Base-by-base conservation (phyloP, 306 rosid genomes). In the Quercus glauca region DNA sequence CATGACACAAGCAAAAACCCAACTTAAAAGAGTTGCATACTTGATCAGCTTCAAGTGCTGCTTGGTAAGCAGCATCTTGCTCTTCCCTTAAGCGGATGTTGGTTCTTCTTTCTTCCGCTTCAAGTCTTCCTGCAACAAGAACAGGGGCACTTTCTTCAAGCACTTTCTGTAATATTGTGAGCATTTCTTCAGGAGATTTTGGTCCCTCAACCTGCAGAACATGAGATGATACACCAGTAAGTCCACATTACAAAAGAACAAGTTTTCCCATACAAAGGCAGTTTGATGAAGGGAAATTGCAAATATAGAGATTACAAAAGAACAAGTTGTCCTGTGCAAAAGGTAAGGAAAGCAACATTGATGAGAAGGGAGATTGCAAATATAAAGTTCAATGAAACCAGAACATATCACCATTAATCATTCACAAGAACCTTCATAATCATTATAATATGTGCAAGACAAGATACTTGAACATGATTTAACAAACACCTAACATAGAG, bases 11-110 rank as follows among this genome's bases (percentile, higher is more conserved):
- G 23, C 72, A 43, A 76, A 61, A 73, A 76, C 51, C 17, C 33
- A 12, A 59, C 59, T 43, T 58, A 25, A 59, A 65, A 72, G 73
- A 51, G 75, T 55, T 72, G 67, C 93, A 84, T 90, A 93, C 99
- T 88, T 91, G 99, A 89, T 95, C 99, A 51, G 99, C 98, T 90
- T 95, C 97, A 74, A 95, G 99, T 41, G 99, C 98, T 56, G 97
- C 97, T 88, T 96, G 89, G 79, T 85, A 96, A 53, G 99, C 99
- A 82, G 99, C 98, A 93, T 93, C 99, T 87, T 95, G 98, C 89
- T 96, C 99, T 87, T 96, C 98, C 80, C 99, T 93, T 83, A 96
- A 86, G 45, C 89, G 94, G 75, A 71, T 60, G 81, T 93, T 93
- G 74, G 65, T 93, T 70, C 68, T 84, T 79, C 99, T 90, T 91